Percentiles rank a stretch among this genome's conserved stretches.
phyloP scores from a whole-genome alignment of 1,139 yeast genomes.

The Suhomyces coccinellae region DNA sequence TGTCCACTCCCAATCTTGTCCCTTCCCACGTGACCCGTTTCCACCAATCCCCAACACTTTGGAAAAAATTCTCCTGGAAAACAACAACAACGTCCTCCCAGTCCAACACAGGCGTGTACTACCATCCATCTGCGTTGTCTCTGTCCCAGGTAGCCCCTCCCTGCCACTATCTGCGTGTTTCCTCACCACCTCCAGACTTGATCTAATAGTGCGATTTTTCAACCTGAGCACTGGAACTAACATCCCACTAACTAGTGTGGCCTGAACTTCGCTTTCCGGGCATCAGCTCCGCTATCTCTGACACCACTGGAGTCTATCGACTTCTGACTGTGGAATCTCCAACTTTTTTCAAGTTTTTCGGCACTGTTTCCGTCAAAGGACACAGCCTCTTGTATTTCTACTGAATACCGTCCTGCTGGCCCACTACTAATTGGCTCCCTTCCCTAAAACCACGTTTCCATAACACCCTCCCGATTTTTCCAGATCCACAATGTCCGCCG shows the following conservation, averaged over 20 bases:
- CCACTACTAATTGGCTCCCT: too few relatives aligned
- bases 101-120: background rate
- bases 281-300: too few relatives aligned
- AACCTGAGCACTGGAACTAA: constrained; percentile 1
- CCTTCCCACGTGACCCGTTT: background rate
- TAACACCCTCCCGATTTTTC: too few relatives aligned
- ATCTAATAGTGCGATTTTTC: constrained; percentile 8
- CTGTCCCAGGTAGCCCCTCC: background rate
- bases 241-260: too few relatives aligned
- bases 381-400: too few relatives aligned
- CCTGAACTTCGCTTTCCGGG: too few relatives aligned
- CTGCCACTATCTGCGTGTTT: background rate
- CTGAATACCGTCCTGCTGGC: too few relatives aligned
- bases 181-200: background rate
- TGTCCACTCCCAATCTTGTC: background rate
- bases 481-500: constrained; percentile 13
- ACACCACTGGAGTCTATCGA: too few relatives aligned
- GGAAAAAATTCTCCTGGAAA: constrained; percentile 1
- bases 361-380: too few relatives aligned
- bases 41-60: background rate
- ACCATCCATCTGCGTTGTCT: background rate
- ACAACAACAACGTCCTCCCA: background rate
- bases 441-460: background rate
- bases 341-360: too few relatives aligned
- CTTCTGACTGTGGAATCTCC: too few relatives aligned